These are phyloP conservation scores for Lepiota subincarnata DNA, from an alignment of 768 basidiomycete genomes.

Conservation along the genomic window DNA sequence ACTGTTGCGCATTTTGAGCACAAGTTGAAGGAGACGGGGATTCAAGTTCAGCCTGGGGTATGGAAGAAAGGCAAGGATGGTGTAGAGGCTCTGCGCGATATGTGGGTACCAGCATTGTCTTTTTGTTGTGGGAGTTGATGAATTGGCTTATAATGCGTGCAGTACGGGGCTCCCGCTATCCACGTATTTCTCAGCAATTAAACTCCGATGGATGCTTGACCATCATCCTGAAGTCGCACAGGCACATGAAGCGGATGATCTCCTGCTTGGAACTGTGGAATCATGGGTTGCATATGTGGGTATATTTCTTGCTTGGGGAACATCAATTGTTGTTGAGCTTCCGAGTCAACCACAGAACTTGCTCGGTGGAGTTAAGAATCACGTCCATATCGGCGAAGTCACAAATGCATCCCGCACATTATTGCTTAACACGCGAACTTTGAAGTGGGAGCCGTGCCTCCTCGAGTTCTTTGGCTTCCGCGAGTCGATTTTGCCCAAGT, in stretches of 20 bases:
- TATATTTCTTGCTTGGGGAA: slow-evolving; percentile 7
- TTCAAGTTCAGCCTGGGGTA: slow-evolving; percentile 63
- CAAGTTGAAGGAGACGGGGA: slow-evolving; percentile 66
- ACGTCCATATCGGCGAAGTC: slow-evolving; percentile 84
- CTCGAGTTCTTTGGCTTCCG: slow-evolving; percentile 86
- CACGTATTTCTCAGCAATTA: slow-evolving; percentile 97
- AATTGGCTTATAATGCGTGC: slow-evolving; percentile 9
- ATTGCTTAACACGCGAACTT: slow-evolving; percentile 75
- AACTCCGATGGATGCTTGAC: slow-evolving; percentile 96
- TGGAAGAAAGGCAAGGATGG: slow-evolving; percentile 72
- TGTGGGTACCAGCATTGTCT: slow-evolving; percentile 42
- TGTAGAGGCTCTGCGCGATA: slow-evolving; percentile 55
- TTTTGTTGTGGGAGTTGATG: not conserved
- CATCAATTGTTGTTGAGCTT: not conserved
- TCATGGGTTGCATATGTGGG: slow-evolving; percentile 91
- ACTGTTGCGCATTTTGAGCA: slow-evolving; percentile 77
- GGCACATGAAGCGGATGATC: slow-evolving; percentile 77
- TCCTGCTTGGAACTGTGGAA: slow-evolving; percentile 93
- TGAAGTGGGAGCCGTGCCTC: slow-evolving; percentile 80
- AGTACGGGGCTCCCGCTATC: slow-evolving; percentile 94
- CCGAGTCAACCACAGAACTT: slow-evolving; percentile 52
- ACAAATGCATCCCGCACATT: slow-evolving; percentile 97
- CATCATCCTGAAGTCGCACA: slow-evolving; percentile 69
- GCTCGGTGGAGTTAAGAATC: slow-evolving; percentile 66
- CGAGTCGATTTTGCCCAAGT: slow-evolving; percentile 70